Conservation (phyloP, 2,329 filamentous ascomycete genomes). For the Magnaporthiopsis poae region DNA sequence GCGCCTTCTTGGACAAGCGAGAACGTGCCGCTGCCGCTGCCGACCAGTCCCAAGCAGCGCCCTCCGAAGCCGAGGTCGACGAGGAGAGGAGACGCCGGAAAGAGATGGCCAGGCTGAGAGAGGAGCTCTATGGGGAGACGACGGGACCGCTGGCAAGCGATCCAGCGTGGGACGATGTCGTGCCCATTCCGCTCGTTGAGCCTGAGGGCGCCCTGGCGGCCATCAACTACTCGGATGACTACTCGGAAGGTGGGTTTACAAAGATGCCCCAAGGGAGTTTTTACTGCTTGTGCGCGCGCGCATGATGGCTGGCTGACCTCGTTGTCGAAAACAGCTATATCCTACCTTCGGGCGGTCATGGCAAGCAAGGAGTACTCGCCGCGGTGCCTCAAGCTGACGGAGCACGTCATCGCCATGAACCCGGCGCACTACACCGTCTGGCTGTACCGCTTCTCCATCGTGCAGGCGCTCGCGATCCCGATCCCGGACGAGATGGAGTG, state of each 20-base stretch:
- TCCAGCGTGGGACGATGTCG: slow-evolving; percentile 73
- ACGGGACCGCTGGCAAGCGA: slow-evolving; percentile 50
- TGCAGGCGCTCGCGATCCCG: slow-evolving; percentile 56
- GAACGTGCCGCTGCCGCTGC: slow-evolving; percentile 16
- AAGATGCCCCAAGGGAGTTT: not conserved
- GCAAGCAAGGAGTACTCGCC: slow-evolving; percentile 72
- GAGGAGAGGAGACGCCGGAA: slow-evolving; percentile 37
- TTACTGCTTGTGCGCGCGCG: not conserved
- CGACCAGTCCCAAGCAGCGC: slow-evolving; percentile 10
- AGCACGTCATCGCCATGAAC: slow-evolving; percentile 85
- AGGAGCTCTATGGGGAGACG: slow-evolving; percentile 43
- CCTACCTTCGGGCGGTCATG: slow-evolving; percentile 91
- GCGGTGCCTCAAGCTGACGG: slow-evolving; percentile 70
- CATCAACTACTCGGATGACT: slow-evolving; percentile 84
- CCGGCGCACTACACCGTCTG: slow-evolving; percentile 97
- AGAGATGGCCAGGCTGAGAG: slow-evolving; percentile 41
- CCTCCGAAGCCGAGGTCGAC: slow-evolving; percentile 30
- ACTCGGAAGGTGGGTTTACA: slow-evolving; percentile 56
- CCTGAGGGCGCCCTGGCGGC: slow-evolving; percentile 76
- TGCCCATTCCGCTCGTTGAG: slow-evolving; percentile 75
- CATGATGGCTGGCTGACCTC: too few species aligned
- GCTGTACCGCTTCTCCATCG: slow-evolving; percentile 79
- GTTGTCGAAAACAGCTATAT: slow-evolving; percentile 50
- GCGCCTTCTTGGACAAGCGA: slow-evolving; percentile 32
- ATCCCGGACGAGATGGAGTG: slow-evolving; percentile 68